Base-by-base conservation (phyloP, 257 asterid species). In the Hygrophila difformis region DNA sequence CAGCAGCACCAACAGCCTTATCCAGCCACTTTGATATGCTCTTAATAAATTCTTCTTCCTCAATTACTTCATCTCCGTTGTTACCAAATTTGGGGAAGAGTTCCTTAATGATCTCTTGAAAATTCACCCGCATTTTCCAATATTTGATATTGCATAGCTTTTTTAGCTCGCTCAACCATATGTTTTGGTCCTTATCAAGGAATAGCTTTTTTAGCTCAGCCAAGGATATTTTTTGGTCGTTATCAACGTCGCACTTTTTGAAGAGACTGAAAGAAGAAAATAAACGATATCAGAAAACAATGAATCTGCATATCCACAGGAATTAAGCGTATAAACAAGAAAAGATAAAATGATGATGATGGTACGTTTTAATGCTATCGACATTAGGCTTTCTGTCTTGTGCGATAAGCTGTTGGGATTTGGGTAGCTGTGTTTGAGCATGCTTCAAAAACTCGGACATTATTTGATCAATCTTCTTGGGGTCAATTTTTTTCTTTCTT, bases 381-480 rank as follows among this genome's bases (percentile, higher is more conserved):
- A 46, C 34, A 35, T 73, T 63, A 26, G 79, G 87, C 61, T 64
- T 72, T 54, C 86, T 82, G 6, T 70, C 74, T 1, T 60, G 46
- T 7, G 71, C 56, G 59, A 63, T 52, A 3, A 77, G 72, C 47
- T 51, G 42, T 62, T 73, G 56, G 9, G 72, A 51, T 64, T 51
- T 66, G 33, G 67, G 59, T 29, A 68, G 8, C 12, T 67, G 59
- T 15, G 56, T 63, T 59, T 77, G 67, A 3, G 78, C 69, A 49
- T 77, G 86, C 53, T 47, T 56, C 49, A 73, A 46, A 44, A 73
- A 52, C 74, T 69, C 68, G 0, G 82, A 64, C 70, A 73, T 47
- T 44, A 77, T 61, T 21, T 38, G 39, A 22, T 72, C 69, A 11
- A 65, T 65, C 45, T 63, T 56, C 10, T 40, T 62, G 1, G 62